phyloP scores from a whole-genome alignment of 23 red algal species.

The Gracilaria caudata region DNA sequence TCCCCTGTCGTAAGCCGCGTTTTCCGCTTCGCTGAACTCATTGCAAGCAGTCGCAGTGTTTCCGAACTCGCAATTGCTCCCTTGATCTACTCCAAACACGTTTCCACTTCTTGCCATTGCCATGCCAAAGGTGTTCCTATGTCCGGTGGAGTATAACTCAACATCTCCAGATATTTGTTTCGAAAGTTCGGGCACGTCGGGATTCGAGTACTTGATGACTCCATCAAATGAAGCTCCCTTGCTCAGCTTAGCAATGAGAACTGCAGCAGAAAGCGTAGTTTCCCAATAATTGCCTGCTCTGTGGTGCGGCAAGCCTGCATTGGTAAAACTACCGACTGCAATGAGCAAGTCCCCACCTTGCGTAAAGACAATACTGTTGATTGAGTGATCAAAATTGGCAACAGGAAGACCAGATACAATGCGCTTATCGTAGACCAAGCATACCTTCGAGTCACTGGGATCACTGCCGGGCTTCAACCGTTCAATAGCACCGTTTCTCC shows the following conservation, averaged over 20 bases:
- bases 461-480: conserved; percentile 38
- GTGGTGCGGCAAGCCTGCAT: conserved; percentile 46
- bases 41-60: conserved; percentile 59
- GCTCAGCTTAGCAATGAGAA: conserved; percentile 42
- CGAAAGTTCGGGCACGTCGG: background rate
- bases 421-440: conserved; percentile 62
- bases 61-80: conserved; percentile 66
- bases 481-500: conserved; percentile 65
- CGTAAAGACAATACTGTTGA: conserved; percentile 49
- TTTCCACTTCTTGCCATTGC: conserved; percentile 37
- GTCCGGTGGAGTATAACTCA: conserved; percentile 53
- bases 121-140: conserved; percentile 65
- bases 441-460: conserved; percentile 28
- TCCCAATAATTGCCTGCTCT: conserved; percentile 57
- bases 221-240: conserved; percentile 49
- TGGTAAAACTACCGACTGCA: conserved; percentile 70
- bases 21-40: conserved; percentile 11
- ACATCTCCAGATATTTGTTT: conserved; percentile 57
- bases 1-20: background rate
- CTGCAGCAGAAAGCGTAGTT: conserved; percentile 56
- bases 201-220: conserved; percentile 33
- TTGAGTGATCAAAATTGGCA: conserved; percentile 60
- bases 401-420: conserved; percentile 61
- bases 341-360: conserved; percentile 69
- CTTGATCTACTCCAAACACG: conserved; percentile 55